phyloP scores from a whole-genome alignment of 441 rosid species.

The Metrosideros polymorpha region DNA sequence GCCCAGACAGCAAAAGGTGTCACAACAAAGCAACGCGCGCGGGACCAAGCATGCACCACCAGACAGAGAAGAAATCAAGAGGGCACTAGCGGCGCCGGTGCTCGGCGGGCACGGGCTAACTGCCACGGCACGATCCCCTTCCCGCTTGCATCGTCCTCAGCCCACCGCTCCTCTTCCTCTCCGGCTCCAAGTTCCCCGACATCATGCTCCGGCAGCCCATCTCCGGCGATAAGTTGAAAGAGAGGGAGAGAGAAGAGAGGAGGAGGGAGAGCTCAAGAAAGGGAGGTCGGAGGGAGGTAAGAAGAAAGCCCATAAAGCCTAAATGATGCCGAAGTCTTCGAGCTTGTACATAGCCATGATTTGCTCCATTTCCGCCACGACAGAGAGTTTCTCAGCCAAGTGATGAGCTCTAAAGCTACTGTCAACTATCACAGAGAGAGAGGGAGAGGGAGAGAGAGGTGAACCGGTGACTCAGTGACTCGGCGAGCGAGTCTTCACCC shows the following conservation, averaged over 20 bases:
- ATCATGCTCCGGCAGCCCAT: conserved; percentile 58
- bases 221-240: background rate
- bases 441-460: background rate
- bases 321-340: conserved; percentile 73
- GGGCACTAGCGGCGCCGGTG: background rate
- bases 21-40: background rate
- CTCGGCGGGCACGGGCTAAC: conserved; percentile 34
- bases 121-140: conserved; percentile 96
- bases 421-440: background rate
- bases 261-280: background rate
- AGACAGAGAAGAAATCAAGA: background rate
- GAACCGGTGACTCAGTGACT: background rate
- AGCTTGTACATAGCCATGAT: conserved; percentile 51
- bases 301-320: background rate
- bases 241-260: background rate
- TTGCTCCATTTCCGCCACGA: conserved; percentile 45
- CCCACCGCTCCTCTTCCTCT: conserved; percentile 86
- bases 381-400: background rate
- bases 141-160: conserved; percentile 96
- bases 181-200: conserved; percentile 83
- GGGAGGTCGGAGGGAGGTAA: background rate
- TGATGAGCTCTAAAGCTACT: background rate
- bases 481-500: background rate
- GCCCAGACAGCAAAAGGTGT: background rate
- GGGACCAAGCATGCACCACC: background rate